Evolutionary conservation across 2,329 filamentous ascomycete species (phyloP), one percentile per base, ranked within the genome.

Genomic region (Alternaria ventricosa): DNA sequence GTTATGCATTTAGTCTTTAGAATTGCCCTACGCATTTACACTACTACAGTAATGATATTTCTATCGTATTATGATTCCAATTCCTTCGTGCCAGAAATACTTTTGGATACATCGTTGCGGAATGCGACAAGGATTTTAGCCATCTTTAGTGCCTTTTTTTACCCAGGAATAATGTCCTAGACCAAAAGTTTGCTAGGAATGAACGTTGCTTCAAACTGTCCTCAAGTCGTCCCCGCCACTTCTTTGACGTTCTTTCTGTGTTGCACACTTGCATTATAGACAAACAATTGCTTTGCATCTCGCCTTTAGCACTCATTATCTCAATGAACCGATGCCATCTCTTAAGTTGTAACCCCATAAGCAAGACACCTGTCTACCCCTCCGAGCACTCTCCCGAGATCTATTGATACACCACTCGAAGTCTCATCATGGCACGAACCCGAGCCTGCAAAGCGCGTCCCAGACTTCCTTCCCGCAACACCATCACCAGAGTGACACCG

Each of bases 371-470:
- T 41, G 2, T 41, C 36, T 41, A 41, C 8, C 10, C 10, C 10
- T 41, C 36, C 1, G n/a, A 9, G 18, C 28, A 18, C 0, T 9
- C 9, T 9, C 36, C 33, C 12, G 6, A 1, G 4, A 18, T 3
- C 3, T 41, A 11, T 13, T 7, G 1, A 13, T 18, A 23, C 2
- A 25, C 13, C 20, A 10, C 11, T n/a, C 4, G 2, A 13, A 55
- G 20, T 11, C 4, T 13, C 15, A 55, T n/a, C 22, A 55, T 55
- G 53, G 53, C 36, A 27, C 53, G 36, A 27, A 55, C 53, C 12
- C 23, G 36, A 15, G 53, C 23, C 9, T 43, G 15, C n/a, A 44
- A 55, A 55, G 53, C 13, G 23, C 53, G 53, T 10, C 8, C 53
- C 6, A n/a, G 49, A 27, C 33, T 3, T 0, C 30, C n/a, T 7